phyloP scores from a whole-genome alignment of 1,284 basidiomycete genomes.

The Tilletia indica region DNA sequence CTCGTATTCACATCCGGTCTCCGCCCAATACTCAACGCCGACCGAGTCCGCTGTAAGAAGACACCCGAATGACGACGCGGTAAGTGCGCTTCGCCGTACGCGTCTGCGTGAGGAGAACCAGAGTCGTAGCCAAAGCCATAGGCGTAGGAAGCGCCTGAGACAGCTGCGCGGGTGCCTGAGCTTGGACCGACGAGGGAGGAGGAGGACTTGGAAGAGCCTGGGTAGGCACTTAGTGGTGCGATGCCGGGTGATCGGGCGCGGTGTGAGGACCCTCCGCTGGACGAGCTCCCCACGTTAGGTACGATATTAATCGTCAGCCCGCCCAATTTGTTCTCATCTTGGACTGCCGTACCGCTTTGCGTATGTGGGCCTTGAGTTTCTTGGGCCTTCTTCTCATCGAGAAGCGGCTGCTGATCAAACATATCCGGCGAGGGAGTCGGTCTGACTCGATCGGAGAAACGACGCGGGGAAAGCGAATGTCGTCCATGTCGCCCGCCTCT shows the following conservation, averaged over 20 bases:
- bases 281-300: background rate
- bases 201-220: background rate
- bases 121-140: slow-evolving; percentile 18
- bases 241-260: background rate
- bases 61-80: slow-evolving; percentile 42
- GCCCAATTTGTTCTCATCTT: background rate
- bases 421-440: background rate
- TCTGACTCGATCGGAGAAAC: slow-evolving; percentile 4
- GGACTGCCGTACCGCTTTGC: no score
- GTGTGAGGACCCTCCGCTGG: background rate
- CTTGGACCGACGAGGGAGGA: background rate
- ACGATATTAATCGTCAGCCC: background rate
- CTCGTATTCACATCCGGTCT: slow-evolving; percentile 44
- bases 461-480: background rate
- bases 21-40: slow-evolving; percentile 42
- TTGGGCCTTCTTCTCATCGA: background rate
- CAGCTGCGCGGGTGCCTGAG: slow-evolving; percentile 14
- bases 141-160: slow-evolving; percentile 20
- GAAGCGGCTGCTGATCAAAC: background rate
- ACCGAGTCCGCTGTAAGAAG: slow-evolving; percentile 42
- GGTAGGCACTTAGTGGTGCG: background rate
- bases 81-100: slow-evolving; percentile 20
- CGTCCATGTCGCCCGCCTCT: no score
- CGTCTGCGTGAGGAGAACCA: background rate
- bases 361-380: no score